Evolutionary conservation across 176 grass and related monocot genomes (phyloP).

Genomic region (Elaeis guineensis): DNA sequence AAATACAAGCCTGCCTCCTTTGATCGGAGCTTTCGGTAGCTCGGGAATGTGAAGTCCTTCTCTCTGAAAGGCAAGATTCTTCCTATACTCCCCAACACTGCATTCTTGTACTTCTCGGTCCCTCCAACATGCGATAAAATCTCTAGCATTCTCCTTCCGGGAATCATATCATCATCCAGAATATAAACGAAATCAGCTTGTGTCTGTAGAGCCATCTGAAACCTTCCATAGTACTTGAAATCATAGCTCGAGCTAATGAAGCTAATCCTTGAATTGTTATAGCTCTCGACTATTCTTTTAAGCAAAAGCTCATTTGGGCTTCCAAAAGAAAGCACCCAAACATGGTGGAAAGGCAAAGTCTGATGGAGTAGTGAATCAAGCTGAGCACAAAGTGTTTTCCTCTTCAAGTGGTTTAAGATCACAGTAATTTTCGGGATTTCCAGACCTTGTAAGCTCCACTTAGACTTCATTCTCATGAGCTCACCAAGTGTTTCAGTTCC

Average conservation of each 20-base stretch:
- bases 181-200: slow-evolving; percentile 88
- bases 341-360: slow-evolving; percentile 83
- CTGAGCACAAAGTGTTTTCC: slow-evolving; percentile 85
- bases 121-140: slow-evolving; percentile 77
- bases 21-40: slow-evolving; percentile 82
- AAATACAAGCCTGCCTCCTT: slow-evolving; percentile 85
- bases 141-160: slow-evolving; percentile 66
- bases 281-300: slow-evolving; percentile 56
- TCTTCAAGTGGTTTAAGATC: slow-evolving; percentile 93
- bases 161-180: slow-evolving; percentile 95
- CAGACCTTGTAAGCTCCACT: slow-evolving; percentile 20
- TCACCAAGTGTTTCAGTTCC: slow-evolving; percentile 68
- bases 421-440: slow-evolving; percentile 54
- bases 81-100: slow-evolving; percentile 83
- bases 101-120: slow-evolving; percentile 79
- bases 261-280: slow-evolving; percentile 82
- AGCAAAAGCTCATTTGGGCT: slow-evolving; percentile 63
- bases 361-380: slow-evolving; percentile 58
- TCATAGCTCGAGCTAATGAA: slow-evolving; percentile 82
- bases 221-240: slow-evolving; percentile 97
- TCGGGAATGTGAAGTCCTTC: slow-evolving; percentile 88
- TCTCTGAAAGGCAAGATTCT: slow-evolving; percentile 75
- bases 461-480: slow-evolving; percentile 57
- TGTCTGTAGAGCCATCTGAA: slow-evolving; percentile 90
- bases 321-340: slow-evolving; percentile 85